These are phyloP conservation scores for Cucurbitaria berberidis DNA, from an alignment of 2,329 filamentous ascomycete species.

Conservation along the genomic window DNA sequence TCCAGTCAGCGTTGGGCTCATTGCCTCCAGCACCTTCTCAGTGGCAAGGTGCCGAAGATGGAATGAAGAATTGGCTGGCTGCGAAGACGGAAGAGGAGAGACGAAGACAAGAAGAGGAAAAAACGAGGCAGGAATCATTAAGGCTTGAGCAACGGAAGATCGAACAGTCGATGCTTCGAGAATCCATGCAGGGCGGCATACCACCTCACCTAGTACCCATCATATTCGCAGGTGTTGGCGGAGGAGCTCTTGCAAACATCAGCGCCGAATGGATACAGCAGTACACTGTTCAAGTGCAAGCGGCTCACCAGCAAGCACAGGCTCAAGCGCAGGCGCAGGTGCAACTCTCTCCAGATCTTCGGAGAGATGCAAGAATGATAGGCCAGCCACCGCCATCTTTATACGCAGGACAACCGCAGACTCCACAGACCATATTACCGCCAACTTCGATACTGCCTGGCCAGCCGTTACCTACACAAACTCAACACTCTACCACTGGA, in stretches of 20 bases:
- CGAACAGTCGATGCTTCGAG: slow-evolving; percentile 60
- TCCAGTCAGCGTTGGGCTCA: slow-evolving; percentile 47
- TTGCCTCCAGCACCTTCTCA: slow-evolving; percentile 55
- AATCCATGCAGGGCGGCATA: slow-evolving; percentile 59
- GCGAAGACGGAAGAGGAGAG: slow-evolving; percentile 61
- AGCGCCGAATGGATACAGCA: slow-evolving; percentile 60
- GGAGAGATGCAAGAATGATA: slow-evolving; percentile 52
- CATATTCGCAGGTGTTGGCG: slow-evolving; percentile 60
- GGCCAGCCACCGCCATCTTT: slow-evolving; percentile 44
- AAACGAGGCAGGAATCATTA: slow-evolving; percentile 58
- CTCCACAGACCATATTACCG: slow-evolving; percentile 40
- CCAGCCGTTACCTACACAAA: slow-evolving; percentile 47
- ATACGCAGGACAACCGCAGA: slow-evolving; percentile 40
- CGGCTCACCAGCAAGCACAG: slow-evolving; percentile 51
- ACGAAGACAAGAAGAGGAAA: slow-evolving; percentile 61
- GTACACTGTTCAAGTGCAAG: slow-evolving; percentile 55
- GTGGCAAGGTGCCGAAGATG: slow-evolving; percentile 60
- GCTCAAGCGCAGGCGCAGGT: slow-evolving; percentile 51
- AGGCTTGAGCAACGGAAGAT: slow-evolving; percentile 59
- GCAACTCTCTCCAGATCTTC: slow-evolving; percentile 50
- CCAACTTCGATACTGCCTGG: slow-evolving; percentile 45
- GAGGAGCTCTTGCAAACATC: slow-evolving; percentile 55
- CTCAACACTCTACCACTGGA: slow-evolving; percentile 46
- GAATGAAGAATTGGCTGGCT: slow-evolving; percentile 58
- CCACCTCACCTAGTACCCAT: slow-evolving; percentile 60